Percentiles rank a stretch among this genome's conserved stretches.
phyloP scores from a whole-genome alignment of 1,284 basidiomycete genomes.

The Schizophyllum commune region DNA sequence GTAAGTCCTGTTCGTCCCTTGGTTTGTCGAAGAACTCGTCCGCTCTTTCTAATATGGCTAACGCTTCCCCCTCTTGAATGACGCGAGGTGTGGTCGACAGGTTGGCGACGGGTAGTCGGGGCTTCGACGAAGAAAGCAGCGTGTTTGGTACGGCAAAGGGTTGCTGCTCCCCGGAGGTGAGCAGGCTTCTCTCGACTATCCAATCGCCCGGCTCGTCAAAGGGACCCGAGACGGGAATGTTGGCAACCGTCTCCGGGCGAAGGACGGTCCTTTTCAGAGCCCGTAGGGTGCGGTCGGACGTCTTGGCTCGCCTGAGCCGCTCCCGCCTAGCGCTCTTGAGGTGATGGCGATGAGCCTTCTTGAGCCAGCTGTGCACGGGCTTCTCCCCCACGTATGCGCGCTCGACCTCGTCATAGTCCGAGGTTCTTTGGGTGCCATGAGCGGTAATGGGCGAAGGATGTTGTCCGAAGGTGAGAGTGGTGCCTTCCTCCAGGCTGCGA shows the following conservation, averaged over 20 bases:
- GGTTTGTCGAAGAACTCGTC: background rate
- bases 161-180: conserved; percentile 1
- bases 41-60: conserved; percentile 1
- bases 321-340: background rate
- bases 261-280: background rate
- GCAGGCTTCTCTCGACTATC: conserved; percentile 3
- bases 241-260: background rate
- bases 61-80: conserved; percentile 4
- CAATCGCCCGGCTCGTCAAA: background rate
- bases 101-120: conserved; percentile 11
- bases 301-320: background rate
- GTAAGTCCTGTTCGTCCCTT: too few species aligned
- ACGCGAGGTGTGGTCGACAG: conserved; percentile 2
- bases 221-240: background rate
- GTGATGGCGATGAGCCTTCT: background rate
- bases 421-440: background rate
- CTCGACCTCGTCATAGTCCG: background rate
- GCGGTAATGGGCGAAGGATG: background rate
- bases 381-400: background rate
- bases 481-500: background rate
- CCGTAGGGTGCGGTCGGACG: background rate
- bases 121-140: background rate
- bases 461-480: background rate
- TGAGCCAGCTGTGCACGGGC: background rate
- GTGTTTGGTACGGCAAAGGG: conserved; percentile 7